A percentile compares a stretch with the other conserved stretches of the same genome.
phyloP scores from a whole-genome alignment of 2,329 filamentous ascomycete genomes.

The Tolypocladium endophyticum region DNA sequence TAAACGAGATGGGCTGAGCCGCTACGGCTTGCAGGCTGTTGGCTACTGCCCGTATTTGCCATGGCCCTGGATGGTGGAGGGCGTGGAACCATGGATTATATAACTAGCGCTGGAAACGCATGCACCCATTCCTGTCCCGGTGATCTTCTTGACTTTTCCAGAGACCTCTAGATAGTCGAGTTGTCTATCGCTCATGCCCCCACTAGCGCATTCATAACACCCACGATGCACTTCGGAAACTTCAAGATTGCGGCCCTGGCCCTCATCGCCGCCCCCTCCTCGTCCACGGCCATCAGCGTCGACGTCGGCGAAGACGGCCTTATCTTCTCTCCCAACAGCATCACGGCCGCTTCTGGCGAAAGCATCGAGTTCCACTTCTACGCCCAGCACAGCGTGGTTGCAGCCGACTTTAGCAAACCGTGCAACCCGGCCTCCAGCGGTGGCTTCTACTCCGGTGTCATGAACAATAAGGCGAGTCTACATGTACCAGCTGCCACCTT shows the following conservation, averaged over 20 bases:
- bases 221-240: neutral
- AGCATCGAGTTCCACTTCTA: slow-evolving; percentile 44
- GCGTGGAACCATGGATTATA: neutral
- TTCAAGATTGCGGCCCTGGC: neutral
- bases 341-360: slow-evolving; percentile 34
- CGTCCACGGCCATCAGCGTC: slow-evolving; percentile 17
- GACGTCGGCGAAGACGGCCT: slow-evolving; percentile 31
- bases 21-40: no score
- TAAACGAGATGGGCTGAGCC: neutral
- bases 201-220: neutral
- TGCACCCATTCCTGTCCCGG: neutral
- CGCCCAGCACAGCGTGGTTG: slow-evolving; percentile 38
- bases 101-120: neutral
- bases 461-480: neutral
- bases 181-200: neutral
- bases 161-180: neutral
- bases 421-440: slow-evolving; percentile 25
- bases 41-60: neutral
- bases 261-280: neutral
- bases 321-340: slow-evolving; percentile 30
- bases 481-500: no score
- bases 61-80: neutral
- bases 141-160: neutral
- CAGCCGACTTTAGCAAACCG: slow-evolving; percentile 34
- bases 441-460: slow-evolving; percentile 8